Conservation (phyloP, 1,284 basidiomycete species). For the Ceratobasidium sp. region DNA sequence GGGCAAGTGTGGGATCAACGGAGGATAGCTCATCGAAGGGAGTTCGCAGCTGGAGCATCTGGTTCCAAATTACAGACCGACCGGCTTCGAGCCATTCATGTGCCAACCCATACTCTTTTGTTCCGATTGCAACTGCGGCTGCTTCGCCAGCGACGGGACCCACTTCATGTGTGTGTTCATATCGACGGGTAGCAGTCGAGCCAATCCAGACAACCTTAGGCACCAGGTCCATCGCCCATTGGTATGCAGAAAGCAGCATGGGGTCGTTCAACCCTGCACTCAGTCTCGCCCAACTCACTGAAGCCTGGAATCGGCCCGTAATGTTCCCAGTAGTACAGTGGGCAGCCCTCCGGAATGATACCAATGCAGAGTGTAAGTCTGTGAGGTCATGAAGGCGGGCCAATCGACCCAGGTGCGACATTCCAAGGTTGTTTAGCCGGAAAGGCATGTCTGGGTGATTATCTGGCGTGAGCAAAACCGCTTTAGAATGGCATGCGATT, state of each 20-base stretch:
- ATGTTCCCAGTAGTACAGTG: not conserved
- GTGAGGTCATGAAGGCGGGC: not conserved
- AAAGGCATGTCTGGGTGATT: not conserved
- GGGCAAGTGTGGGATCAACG: not conserved
- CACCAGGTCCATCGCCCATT: too few species aligned
- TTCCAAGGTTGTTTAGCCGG: not conserved
- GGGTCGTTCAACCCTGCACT: not conserved
- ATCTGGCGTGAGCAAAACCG: not conserved
- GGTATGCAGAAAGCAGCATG: not conserved
- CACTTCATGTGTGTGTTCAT: too few species aligned
- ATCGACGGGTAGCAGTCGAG: too few species aligned
- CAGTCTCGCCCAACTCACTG: not conserved
- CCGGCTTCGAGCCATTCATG: too few species aligned
- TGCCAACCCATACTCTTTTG: too few species aligned
- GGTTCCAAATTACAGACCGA: too few species aligned
- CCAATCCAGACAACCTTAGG: too few species aligned
- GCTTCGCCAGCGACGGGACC: too few species aligned
- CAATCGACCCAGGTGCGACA: not conserved
- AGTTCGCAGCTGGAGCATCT: too few species aligned
- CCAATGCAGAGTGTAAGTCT: not conserved
- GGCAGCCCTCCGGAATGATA: not conserved
- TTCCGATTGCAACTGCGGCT: too few species aligned
- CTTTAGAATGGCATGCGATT: not conserved
- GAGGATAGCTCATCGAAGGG: not conserved
- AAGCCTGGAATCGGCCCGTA: not conserved